These are phyloP conservation scores for Oryza rufipogon DNA, from an alignment of 176 grass and related monocot genomes.

Conservation along the genomic window DNA sequence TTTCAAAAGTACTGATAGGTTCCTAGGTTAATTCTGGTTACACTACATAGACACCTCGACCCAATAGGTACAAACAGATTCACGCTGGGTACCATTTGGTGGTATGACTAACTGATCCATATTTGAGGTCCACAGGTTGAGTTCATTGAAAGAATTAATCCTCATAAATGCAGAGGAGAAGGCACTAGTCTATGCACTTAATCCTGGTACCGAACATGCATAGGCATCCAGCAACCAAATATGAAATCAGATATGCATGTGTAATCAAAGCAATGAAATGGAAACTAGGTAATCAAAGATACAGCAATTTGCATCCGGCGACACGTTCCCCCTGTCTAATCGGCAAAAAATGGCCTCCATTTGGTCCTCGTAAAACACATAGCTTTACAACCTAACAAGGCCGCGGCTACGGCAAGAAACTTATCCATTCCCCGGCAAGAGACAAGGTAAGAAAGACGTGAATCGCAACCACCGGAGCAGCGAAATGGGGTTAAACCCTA, in stretches of 20 bases:
- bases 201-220: background rate
- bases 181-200: background rate
- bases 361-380: background rate
- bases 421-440: background rate
- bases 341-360: background rate
- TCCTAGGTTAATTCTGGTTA: background rate
- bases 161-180: background rate
- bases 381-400: background rate
- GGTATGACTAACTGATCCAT: background rate
- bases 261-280: background rate
- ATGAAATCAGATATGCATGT: background rate
- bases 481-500: slow-evolving; percentile 50
- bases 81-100: background rate
- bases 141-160: background rate
- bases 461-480: background rate
- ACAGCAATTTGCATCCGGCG: background rate
- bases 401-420: background rate
- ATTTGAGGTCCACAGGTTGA: background rate
- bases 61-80: background rate
- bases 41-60: background rate
- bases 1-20: background rate
- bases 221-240: background rate
- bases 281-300: background rate
- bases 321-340: background rate
- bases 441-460: background rate